Evolutionary conservation across 345 rosid species (phyloP).

Genomic region (Theobroma cacao): DNA sequence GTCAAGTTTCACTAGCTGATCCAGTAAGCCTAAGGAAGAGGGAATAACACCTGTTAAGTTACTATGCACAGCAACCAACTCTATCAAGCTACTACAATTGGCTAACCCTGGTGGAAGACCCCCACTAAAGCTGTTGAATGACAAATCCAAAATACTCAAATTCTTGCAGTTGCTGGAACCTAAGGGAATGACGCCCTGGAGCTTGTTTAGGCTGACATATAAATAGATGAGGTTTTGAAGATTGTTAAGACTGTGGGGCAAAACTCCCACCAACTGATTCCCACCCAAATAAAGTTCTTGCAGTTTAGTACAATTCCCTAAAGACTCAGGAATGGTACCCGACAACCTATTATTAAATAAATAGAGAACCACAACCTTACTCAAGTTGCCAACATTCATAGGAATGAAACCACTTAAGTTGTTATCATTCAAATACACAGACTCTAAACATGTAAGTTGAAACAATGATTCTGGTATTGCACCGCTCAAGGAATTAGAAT

Average conservation of each 20-base stretch:
- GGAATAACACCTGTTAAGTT: conserved; percentile 65
- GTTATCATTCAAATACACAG: conserved; percentile 42
- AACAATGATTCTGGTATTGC: conserved; percentile 61
- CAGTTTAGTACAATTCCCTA: conserved; percentile 56
- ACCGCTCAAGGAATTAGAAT: conserved; percentile 48
- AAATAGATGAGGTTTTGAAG: conserved; percentile 51
- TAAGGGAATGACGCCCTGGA: conserved; percentile 48
- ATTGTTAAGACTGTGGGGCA: conserved; percentile 54
- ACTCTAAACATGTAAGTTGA: conserved; percentile 30
- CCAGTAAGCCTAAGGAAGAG: conserved; percentile 55
- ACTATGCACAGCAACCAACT: conserved; percentile 37
- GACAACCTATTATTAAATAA: conserved; percentile 46
- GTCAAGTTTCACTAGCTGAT: conserved; percentile 41
- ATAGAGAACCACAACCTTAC: conserved; percentile 30
- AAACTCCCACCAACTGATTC: conserved; percentile 52
- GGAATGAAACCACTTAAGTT: conserved; percentile 65
- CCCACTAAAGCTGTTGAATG: conserved; percentile 56
- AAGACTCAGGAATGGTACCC: conserved; percentile 63
- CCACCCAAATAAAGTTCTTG: conserved; percentile 37
- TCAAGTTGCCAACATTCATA: conserved; percentile 47
- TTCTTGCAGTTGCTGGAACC: conserved; percentile 49
- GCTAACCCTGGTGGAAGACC: conserved; percentile 56
- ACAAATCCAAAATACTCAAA: conserved; percentile 48
- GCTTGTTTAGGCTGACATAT: conserved; percentile 34
- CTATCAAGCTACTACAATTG: conserved; percentile 50